Conservation (phyloP, 352 stramenopile genomes). For the Globisporangium nagaii region DNA sequence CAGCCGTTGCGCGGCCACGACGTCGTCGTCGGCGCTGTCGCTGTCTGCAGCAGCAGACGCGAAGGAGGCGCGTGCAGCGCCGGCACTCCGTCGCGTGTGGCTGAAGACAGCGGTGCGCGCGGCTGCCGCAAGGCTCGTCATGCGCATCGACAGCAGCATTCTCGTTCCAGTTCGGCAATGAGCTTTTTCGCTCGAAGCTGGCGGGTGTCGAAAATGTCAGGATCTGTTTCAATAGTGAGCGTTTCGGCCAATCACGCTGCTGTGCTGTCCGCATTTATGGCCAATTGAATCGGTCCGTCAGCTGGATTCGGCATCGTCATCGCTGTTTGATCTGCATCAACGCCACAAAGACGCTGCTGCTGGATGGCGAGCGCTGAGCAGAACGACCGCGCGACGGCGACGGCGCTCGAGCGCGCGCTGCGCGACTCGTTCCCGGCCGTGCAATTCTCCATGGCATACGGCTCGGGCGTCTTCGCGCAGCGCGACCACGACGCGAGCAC, state of each 20-base stretch:
- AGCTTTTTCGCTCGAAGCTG: too few relatives aligned
- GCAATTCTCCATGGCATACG: slow-evolving; percentile 82
- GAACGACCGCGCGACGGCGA: too few relatives aligned
- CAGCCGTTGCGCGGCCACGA: not conserved
- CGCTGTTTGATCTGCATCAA: too few relatives aligned
- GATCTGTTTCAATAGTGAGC: too few relatives aligned
- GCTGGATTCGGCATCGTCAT: too few relatives aligned
- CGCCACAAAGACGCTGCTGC: too few relatives aligned
- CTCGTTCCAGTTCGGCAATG: not conserved
- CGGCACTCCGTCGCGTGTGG: not conserved
- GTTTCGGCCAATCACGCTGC: too few relatives aligned
- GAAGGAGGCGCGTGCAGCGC: not conserved
- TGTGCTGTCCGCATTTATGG: too few relatives aligned
- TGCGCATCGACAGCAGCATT: not conserved
- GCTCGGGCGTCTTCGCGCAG: slow-evolving; percentile 78
- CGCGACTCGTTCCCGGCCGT: slow-evolving; percentile 63
- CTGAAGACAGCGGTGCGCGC: not conserved
- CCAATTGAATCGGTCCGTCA: too few relatives aligned
- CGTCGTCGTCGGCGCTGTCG: not conserved
- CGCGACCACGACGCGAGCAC: slow-evolving; percentile 65
- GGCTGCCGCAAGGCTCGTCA: not conserved
- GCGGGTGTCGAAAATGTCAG: too few relatives aligned
- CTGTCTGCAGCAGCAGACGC: not conserved
- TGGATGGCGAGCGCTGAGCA: too few relatives aligned
- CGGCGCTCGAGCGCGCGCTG: slow-evolving; percentile 43